phyloP scores from a whole-genome alignment of 2,329 filamentous ascomycete genomes.

The Penicillium olsonii region DNA sequence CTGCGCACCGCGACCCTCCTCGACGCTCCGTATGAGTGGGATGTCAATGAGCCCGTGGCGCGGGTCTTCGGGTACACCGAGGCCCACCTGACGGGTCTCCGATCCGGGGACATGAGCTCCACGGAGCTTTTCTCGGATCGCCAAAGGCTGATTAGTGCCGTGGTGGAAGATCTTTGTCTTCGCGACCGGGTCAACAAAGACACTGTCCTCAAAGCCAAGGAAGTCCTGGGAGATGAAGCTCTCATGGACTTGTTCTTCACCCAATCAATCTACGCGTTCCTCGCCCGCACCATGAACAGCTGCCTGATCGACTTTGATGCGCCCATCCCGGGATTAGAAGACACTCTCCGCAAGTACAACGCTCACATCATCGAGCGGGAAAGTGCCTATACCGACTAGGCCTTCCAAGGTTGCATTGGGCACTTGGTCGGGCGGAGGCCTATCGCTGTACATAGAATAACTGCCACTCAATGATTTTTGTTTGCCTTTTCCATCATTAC shows the following conservation, averaged over 20 bases:
- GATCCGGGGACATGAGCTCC: constrained; percentile 1
- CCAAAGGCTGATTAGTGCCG: constrained; percentile 1
- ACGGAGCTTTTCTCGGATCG: constrained; percentile 1
- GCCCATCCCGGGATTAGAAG: background rate
- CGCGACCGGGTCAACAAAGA: constrained; percentile 1
- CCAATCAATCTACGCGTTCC: constrained; percentile 1
- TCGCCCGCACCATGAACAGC: constrained; percentile 4
- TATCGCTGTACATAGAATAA: too few species aligned
- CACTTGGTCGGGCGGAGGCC: too few species aligned
- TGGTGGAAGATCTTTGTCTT: constrained; percentile 2
- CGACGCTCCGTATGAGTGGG: constrained; percentile 3
- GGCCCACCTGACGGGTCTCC: background rate
- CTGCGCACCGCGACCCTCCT: constrained; percentile 2
- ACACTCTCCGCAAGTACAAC: constrained; percentile 4
- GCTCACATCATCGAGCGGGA: constrained; percentile 1
- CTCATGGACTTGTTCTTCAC: constrained; percentile 4
- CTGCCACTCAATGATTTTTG: too few species aligned
- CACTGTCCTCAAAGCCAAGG: background rate
- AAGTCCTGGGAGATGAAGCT: constrained; percentile 1
- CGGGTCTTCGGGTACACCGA: constrained; percentile 2
- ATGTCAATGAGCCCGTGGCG: constrained; percentile 4
- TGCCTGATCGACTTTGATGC: constrained; percentile 4
- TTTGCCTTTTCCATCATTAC: too few species aligned
- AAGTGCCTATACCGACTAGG: constrained; percentile 1
- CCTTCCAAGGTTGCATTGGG: too few species aligned